These are phyloP conservation scores for Gossypium bickii DNA, from an alignment of 345 rosid species.

Conservation along the genomic window DNA sequence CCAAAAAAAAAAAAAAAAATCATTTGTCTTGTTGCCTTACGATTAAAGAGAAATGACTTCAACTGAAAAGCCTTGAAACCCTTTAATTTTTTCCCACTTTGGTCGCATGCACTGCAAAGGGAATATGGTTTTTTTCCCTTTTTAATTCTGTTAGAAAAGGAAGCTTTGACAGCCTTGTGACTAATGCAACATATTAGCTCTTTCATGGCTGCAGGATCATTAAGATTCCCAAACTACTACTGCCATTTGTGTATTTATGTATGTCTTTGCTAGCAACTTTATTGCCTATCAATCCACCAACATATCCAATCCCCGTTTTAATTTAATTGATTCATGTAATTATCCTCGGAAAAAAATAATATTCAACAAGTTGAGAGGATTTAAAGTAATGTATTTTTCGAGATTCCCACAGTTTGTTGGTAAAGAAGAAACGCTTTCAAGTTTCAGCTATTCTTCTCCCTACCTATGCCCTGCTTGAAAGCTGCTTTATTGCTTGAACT, in stretches of 20 bases:
- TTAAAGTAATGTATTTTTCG: too few relatives aligned
- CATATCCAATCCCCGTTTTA: too few relatives aligned
- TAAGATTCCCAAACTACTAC: constrained; percentile 16
- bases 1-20: background rate
- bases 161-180: constrained; percentile 7
- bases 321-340: too few relatives aligned
- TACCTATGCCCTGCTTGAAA: background rate
- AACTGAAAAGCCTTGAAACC: background rate
- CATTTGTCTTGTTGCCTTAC: background rate
- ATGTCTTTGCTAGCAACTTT: too few relatives aligned
- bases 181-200: constrained; percentile 5
- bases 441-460: background rate
- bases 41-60: background rate
- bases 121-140: background rate
- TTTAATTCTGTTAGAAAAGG: background rate
- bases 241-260: background rate
- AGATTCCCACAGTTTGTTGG: too few relatives aligned
- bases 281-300: too few relatives aligned
- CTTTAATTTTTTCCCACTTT: background rate
- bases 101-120: constrained; percentile 29
- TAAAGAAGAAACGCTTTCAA: background rate
- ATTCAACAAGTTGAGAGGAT: too few relatives aligned
- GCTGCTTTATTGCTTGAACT: constrained; percentile 13
- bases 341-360: too few relatives aligned
- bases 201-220: constrained; percentile 16